Evolutionary conservation across 331 rosid species (phyloP).

Genomic region (Dryas integrifolia): DNA sequence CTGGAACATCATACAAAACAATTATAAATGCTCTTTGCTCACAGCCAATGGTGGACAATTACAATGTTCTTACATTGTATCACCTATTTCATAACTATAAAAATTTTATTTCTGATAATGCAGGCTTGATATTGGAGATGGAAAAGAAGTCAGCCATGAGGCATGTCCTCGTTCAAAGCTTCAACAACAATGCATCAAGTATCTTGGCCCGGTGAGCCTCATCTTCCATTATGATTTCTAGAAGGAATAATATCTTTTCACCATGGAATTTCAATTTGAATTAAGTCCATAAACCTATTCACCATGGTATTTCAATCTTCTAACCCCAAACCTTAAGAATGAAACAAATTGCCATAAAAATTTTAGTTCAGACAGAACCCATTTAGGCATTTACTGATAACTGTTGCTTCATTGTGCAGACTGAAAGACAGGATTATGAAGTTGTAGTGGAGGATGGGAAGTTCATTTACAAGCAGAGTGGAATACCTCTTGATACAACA

Average conservation of each 20-base stretch:
- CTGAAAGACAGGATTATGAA: conserved; percentile 59
- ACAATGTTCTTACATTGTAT: neutral
- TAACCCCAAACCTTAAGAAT: neutral
- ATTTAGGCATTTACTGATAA: neutral
- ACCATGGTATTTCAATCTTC: neutral
- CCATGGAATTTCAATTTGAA: neutral
- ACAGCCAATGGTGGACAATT: neutral
- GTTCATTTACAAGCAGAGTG: conserved; percentile 46
- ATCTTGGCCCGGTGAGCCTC: conserved; percentile 79
- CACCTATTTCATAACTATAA: neutral
- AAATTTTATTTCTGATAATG: neutral
- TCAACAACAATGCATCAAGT: conserved; percentile 81
- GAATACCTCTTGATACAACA: conserved; percentile 46
- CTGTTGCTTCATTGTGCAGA: conserved; percentile 36
- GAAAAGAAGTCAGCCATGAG: conserved; percentile 57
- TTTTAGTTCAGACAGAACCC: no score
- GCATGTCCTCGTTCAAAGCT: conserved; percentile 60
- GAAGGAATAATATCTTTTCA: neutral
- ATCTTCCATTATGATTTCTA: conserved; percentile 10
- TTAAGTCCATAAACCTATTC: neutral
- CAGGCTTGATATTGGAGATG: conserved; percentile 89
- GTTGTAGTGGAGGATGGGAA: conserved; percentile 50
- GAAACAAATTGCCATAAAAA: neutral
- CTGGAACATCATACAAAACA: neutral
- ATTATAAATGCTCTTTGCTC: neutral